Percentiles rank a stretch among this genome's conserved stretches.
Conservation (phyloP, 2,329 filamentous ascomycete species). For the Bipolaris zeicola region DNA sequence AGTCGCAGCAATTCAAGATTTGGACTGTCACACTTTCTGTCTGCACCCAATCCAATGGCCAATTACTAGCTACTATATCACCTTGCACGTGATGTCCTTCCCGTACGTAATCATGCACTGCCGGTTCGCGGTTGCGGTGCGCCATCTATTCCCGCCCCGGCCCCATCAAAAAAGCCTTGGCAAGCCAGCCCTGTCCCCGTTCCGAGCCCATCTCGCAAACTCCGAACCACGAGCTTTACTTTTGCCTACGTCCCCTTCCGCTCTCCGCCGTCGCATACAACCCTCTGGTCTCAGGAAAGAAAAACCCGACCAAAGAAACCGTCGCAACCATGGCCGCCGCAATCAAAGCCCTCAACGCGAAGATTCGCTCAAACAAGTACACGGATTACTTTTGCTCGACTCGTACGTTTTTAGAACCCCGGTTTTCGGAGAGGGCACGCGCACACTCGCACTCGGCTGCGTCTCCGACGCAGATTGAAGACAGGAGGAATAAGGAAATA, state of each 20-base stretch:
- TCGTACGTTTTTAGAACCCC: conserved; percentile 49
- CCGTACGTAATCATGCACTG: conserved; percentile 4
- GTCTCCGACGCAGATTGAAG: too few relatives aligned
- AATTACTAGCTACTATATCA: neutral
- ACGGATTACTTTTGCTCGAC: conserved; percentile 60
- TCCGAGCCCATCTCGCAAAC: conserved; percentile 12
- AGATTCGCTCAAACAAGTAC: conserved; percentile 57
- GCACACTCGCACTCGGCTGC: too few relatives aligned
- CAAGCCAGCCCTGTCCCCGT: conserved; percentile 11
- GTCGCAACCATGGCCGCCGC: conserved; percentile 56
- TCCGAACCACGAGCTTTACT: conserved; percentile 12
- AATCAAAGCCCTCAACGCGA: conserved; percentile 60
- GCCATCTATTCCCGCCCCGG: neutral
- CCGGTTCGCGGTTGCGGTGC: conserved; percentile 6
- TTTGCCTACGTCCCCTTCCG: conserved; percentile 1
- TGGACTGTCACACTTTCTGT: neutral
- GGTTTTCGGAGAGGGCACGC: conserved; percentile 2
- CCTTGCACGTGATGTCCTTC: conserved; percentile 19
- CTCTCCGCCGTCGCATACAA: conserved; percentile 4
- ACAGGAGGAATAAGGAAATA: too few relatives aligned
- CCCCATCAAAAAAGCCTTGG: conserved; percentile 16
- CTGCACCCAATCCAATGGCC: neutral
- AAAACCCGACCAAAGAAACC: conserved; percentile 2
- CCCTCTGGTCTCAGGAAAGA: neutral
- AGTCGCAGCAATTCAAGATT: conserved; percentile 3